These are phyloP conservation scores for Scutellaria baicalensis DNA, from an alignment of 257 asterid species.

Conservation along the genomic window DNA sequence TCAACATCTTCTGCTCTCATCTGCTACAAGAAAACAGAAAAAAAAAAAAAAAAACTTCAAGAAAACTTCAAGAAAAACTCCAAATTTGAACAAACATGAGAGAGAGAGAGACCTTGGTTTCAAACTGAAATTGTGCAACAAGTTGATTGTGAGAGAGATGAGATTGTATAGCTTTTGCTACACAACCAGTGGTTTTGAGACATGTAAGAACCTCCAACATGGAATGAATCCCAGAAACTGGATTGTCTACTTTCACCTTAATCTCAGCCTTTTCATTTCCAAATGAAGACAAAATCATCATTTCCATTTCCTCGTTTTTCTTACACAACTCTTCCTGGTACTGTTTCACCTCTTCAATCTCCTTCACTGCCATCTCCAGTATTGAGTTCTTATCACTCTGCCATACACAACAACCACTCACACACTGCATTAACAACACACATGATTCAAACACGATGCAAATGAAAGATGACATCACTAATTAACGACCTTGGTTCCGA, in stretches of 20 bases:
- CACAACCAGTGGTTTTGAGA: conserved; percentile 18
- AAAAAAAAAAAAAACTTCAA: background rate
- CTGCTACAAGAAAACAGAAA: conserved; percentile 3
- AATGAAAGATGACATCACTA: background rate
- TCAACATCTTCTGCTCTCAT: conserved; percentile 37
- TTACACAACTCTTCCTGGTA: conserved; percentile 12
- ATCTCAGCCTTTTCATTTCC: conserved; percentile 14
- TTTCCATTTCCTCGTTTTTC: conserved; percentile 18
- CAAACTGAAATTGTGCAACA: background rate
- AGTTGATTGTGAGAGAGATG: background rate
- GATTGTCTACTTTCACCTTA: conserved; percentile 27
- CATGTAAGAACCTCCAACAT: conserved; percentile 37
- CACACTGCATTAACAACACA: background rate
- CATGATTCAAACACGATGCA: background rate
- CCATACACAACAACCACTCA: background rate
- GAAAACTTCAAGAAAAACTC: background rate
- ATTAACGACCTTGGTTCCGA: conserved; percentile 44
- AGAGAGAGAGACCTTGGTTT: background rate
- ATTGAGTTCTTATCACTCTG: conserved; percentile 48
- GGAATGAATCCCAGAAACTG: conserved; percentile 46
- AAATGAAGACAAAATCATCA: background rate
- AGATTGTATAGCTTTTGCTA: background rate
- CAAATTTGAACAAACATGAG: background rate
- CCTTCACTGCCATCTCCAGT: conserved; percentile 31
- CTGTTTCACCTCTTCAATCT: conserved; percentile 24